A percentile compares a stretch with the other conserved stretches of the same genome.
phyloP scores from a whole-genome alignment of 768 basidiomycete species.

The Mrakia blollopis region DNA sequence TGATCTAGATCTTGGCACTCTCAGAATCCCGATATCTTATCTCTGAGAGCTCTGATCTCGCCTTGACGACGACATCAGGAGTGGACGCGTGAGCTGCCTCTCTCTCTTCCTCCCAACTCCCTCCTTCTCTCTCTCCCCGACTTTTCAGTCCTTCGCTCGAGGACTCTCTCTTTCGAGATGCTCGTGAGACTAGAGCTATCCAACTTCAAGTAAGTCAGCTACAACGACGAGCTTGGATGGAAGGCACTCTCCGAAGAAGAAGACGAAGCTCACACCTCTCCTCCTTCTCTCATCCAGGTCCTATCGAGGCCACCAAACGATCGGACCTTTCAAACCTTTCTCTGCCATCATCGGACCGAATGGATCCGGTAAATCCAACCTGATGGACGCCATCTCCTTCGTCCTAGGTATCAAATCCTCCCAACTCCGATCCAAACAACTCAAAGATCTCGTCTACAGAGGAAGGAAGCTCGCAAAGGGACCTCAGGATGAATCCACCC shows the following conservation, averaged over 20 bases:
- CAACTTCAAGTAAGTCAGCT: constrained; percentile 23
- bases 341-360: constrained; percentile 97
- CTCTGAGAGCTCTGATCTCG: no score
- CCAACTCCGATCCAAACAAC: constrained; percentile 83
- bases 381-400: constrained; percentile 99
- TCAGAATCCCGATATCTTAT: no score
- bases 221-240: background rate
- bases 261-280: background rate
- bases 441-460: constrained; percentile 93
- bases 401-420: constrained; percentile 94
- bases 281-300: constrained; percentile 57
- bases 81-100: no score
- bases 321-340: constrained; percentile 80
- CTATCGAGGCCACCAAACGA: constrained; percentile 76
- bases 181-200: constrained; percentile 28
- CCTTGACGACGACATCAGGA: no score
- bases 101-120: no score
- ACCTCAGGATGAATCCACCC: constrained; percentile 37
- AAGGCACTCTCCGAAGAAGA: background rate
- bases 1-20: no score
- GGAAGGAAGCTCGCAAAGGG: constrained; percentile 55
- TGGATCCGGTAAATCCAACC: constrained; percentile 97
- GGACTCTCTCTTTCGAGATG: background rate
- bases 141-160: background rate
- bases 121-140: no score